Conservation (phyloP, 164 flowering plant species). For the Piper betle region DNA sequence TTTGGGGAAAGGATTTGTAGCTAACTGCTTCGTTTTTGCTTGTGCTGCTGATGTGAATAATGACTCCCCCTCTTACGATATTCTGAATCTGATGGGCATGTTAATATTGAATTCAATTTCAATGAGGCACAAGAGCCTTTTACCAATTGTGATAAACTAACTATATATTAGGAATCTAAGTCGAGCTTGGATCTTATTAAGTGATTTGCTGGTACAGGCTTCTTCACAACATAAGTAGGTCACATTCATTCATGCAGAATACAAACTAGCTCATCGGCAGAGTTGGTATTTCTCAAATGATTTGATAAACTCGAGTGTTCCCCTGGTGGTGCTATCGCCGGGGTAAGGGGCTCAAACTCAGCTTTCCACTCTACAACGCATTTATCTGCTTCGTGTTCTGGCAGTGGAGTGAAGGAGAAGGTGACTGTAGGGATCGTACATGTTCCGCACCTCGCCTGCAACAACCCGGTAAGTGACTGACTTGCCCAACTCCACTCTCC, state of each 20-base stretch:
- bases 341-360: constrained; percentile 24
- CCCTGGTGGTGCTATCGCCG: constrained; percentile 33
- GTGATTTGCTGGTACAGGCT: no score
- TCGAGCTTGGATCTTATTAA: no score
- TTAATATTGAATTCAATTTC: no score
- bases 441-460: constrained; percentile 26
- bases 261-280: neutral
- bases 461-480: constrained; percentile 33
- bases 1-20: no score
- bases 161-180: no score
- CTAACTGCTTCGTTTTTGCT: no score
- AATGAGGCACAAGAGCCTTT: no score
- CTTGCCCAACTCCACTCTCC: constrained; percentile 32
- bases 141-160: no score
- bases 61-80: no score
- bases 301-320: constrained; percentile 26
- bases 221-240: neutral
- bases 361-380: constrained; percentile 41
- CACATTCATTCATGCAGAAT: neutral
- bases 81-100: no score
- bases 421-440: constrained; percentile 43
- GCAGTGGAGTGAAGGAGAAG: constrained; percentile 29
- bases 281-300: constrained; percentile 17
- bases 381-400: constrained; percentile 9
- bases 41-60: no score